Base-by-base conservation (phyloP, 1,139 yeast genomes). In the Candida glucosophila region DNA sequence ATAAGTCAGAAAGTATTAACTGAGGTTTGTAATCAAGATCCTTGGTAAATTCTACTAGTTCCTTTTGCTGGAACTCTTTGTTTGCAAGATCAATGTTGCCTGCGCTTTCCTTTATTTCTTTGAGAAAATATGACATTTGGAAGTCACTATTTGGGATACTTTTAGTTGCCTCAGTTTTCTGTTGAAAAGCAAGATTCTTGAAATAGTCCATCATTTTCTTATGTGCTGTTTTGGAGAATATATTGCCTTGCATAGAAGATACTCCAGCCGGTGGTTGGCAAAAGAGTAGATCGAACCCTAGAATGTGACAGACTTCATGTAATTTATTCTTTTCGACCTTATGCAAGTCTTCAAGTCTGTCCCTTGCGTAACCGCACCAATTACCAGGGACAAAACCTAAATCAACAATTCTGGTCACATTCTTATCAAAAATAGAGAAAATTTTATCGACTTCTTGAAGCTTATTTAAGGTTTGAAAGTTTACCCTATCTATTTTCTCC, bases 381-480 rank as follows among this genome's bases (percentile, higher is more conserved):
- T 94, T 88, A 0, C 98, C 98, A 0, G 98, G 98, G 0, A 94
- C 94, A 47, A 69, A 90, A 1, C 98, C 98, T 14, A 63, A 35
- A 33, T 64, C 69, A 4, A 64, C 19, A 4, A 60, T 57, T 26
- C 46, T 51, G 5, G 43, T 43, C 3, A 58, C 56, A 1, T 29
- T 25, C 6, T 31, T 15, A 30, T 49, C 39, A 32, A 62, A 50
- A 3, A 63, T 36, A 2, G 36, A 29, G 33, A 48, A 59, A 15
- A 47, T 38, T 10, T 41, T 36, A 34, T 61, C 62, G 6, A 62
- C 28, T 12, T 43, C 41, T 25, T 43, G 45, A 20, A 59, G 39
- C 27, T 49, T 46, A 18, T 52, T 39, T 22, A 47, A 53, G 17
- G 49, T 40, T 8, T 27, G 33, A 43, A 44, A 41, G 24, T 52